Base-by-base conservation (phyloP, 148 eudicot genomes). In the Camellia granthamiana region DNA sequence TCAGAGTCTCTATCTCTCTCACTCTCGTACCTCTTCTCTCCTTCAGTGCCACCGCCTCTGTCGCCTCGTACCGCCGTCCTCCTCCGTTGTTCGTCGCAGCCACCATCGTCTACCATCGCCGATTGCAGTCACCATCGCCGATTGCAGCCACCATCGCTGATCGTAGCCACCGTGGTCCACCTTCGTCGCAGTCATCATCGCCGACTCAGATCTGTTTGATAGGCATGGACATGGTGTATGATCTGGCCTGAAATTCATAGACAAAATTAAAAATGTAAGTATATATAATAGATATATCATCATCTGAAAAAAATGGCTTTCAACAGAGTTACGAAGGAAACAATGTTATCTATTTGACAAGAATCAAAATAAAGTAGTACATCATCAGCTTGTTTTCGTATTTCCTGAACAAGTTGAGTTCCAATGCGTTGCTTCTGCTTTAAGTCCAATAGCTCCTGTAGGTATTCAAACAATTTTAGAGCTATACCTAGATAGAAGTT, bases 371-470 rank as follows among this genome's bases (percentile, higher is more conserved):
- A 51, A n/a, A n/a, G n/a, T n/a, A 60, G 59, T 92, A 97, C 99
- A 91, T 97, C 97, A 84, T 94, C 90, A 63, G 98, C 98, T 84
- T 94, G 99, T 79, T 92, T 97, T 84, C 98, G 87, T 79, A 97
- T 91, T 88, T 94, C 91, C 80, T 84, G 87, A 69, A 97, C 99
- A 72, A 97, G 89, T 83, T 90, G 94, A 18, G 87, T 86, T 74
- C 97, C 98, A 9, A 86, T 75, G 59, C 84, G 90, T 70, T 81
- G 94, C 78, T 81, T 77, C 84, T 92, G 93, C 84, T 91, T 92
- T 77, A 94, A 67, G 79, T 97, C 98, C 82, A 97, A 91, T 82
- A 94, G 92, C 92, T 97, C 99, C 99, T 96, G 97, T 76, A 78
- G 60, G 62, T 14, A 70, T 70, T 76, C 18, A 67, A 49, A 76